Evolutionary conservation across 331 rosid species (phyloP).

Genomic region (Erythrophleum ivorense): DNA sequence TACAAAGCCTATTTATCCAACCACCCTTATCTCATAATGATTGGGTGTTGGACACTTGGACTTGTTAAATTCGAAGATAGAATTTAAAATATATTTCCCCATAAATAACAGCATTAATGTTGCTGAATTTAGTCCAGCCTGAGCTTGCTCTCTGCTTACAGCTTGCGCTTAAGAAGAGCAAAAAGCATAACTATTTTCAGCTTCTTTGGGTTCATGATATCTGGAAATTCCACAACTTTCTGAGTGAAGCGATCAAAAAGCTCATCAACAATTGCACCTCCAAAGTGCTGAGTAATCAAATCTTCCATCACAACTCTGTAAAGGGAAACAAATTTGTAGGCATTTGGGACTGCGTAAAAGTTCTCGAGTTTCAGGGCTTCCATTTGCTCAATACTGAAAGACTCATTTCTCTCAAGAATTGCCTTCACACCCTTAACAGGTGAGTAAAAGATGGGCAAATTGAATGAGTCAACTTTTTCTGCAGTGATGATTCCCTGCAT

Average conservation of each 20-base stretch:
- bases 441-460: constrained; percentile 6
- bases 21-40: no score
- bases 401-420: not conserved
- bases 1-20: no score
- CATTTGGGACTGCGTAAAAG: not conserved
- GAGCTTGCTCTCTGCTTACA: not conserved
- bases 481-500: constrained; percentile 10
- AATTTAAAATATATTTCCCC: no score
- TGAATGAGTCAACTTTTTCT: constrained; percentile 15
- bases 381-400: not conserved
- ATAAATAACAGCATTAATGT: no score
- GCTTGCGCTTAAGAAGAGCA: constrained; percentile 7
- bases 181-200: not conserved
- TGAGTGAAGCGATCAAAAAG: constrained; percentile 28
- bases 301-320: not conserved
- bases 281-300: not conserved
- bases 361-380: not conserved
- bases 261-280: constrained; percentile 20
- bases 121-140: no score
- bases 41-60: no score
- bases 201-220: not conserved
- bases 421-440: not conserved
- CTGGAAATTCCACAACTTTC: constrained; percentile 1
- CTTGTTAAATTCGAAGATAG: no score
- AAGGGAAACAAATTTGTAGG: not conserved